Conservation (phyloP, 2,329 filamentous ascomycete species). For the Rachicladosporium sp. region DNA sequence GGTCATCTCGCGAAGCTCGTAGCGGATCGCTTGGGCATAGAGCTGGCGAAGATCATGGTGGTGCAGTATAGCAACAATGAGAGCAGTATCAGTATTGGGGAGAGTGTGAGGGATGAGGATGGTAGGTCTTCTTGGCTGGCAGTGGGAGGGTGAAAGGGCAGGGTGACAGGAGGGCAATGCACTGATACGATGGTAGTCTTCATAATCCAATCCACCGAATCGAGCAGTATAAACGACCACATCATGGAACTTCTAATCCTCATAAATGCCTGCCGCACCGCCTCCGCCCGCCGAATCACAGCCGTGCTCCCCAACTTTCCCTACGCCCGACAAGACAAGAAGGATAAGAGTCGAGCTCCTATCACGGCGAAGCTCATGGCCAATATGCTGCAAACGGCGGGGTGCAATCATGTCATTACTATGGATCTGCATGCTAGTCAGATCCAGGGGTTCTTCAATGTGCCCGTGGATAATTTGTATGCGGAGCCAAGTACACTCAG, state of each 20-base stretch:
- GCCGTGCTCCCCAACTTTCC: slow-evolving; percentile 94
- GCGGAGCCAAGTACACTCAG: slow-evolving; percentile 84
- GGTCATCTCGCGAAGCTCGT: slow-evolving; percentile 59
- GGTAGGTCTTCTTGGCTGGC: slow-evolving; percentile 46
- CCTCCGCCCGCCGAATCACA: slow-evolving; percentile 79
- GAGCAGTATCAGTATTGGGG: slow-evolving; percentile 83
- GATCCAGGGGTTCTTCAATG: slow-evolving; percentile 93
- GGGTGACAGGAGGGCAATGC: no score
- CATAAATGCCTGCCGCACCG: slow-evolving; percentile 87
- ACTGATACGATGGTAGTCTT: no score
- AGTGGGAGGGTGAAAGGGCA: no score
- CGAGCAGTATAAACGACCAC: slow-evolving; percentile 93
- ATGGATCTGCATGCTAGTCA: slow-evolving; percentile 93
- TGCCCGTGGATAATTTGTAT: slow-evolving; percentile 70
- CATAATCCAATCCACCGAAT: slow-evolving; percentile 87
- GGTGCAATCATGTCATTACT: slow-evolving; percentile 86
- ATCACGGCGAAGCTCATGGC: slow-evolving; percentile 93
- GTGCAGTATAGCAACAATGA: slow-evolving; percentile 81
- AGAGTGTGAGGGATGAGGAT: slow-evolving; percentile 94
- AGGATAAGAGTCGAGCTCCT: slow-evolving; percentile 88
- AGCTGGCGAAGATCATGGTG: slow-evolving; percentile 66
- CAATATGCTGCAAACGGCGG: slow-evolving; percentile 93
- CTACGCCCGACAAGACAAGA: slow-evolving; percentile 95
- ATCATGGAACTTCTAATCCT: slow-evolving; percentile 98
- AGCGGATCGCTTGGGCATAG: slow-evolving; percentile 59